Evolutionary conservation across 1,284 basidiomycete genomes (phyloP), one percentile per base, ranked within the genome.

Genomic region (Veloboletus limbatus): DNA sequence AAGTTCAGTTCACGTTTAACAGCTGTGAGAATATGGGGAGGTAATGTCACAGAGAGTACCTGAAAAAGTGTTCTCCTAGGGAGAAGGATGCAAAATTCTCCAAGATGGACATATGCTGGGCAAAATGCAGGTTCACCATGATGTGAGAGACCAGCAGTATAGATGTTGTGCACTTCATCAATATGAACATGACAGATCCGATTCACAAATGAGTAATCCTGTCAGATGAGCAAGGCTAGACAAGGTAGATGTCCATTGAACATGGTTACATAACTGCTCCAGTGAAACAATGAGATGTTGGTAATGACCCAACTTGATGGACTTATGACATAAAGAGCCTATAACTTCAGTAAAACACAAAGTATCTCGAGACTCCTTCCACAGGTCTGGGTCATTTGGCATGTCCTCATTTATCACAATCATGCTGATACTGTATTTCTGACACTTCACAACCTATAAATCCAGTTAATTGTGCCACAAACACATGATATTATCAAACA

Each of bases 81-180:
- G 4, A 51, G 38, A 5, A 49, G 3, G 0, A 21, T 10, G 4
- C 13, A 13, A 2, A 51, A 6, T 6, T 8, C 1, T 1, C 34
- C 42, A 2, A 51, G 9, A 3, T 13, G 9, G 9, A 33, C 30
- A n/a, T 41, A 50, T 5, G 21, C 49, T 11, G 37, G 33, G 1
- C 21, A 9, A 2, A 51, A 51, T 2, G 30, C 28, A 1, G 27
- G 38, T 9, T 48, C 21, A 0, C 33, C 34, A 13, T 49, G 6
- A 2, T 37, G 46, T 0, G 11, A 6, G 0, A 32, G 13, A 6
- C 41, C 38, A 5, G 42, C 34, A 0, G 32, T 45, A 9, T 45
- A 18, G 0, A 54, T 45, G 18, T 44, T 44, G 8, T 51, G 48
- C 1, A 45, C 53, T 31, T 54, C 40, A 28, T 54, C 36, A 4